These are phyloP conservation scores for Penicillium thymicola DNA, from an alignment of 2,329 filamentous ascomycete species.

Conservation along the genomic window DNA sequence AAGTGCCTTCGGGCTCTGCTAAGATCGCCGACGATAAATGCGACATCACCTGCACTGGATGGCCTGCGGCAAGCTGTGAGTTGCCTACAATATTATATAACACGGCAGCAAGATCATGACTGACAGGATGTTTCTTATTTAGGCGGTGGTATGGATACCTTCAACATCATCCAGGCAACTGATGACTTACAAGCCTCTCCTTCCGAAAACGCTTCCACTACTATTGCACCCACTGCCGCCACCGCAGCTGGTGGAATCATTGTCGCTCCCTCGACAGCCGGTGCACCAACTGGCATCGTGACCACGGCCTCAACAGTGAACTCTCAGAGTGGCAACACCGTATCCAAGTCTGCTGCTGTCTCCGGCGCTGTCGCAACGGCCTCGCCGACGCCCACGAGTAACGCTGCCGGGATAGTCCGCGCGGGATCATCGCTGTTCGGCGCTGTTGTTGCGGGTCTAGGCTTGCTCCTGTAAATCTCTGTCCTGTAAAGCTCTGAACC, in stretches of 20 bases:
- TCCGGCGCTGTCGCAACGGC: conserved; percentile 3
- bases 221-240: conserved; percentile 5
- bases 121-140: not conserved
- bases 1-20: conserved; percentile 12
- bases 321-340: conserved; percentile 7
- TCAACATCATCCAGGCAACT: conserved; percentile 15
- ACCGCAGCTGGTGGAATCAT: conserved; percentile 22
- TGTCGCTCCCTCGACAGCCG: conserved; percentile 17
- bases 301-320: conserved; percentile 17
- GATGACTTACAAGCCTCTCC: conserved; percentile 1
- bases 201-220: not conserved
- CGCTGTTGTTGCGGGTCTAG: conserved; percentile 16
- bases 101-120: not conserved
- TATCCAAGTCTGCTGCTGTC: conserved; percentile 4
- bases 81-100: not conserved
- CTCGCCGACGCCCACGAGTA: conserved; percentile 14
- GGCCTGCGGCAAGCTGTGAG: conserved; percentile 21
- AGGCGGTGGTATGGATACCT: conserved; percentile 22
- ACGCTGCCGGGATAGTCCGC: conserved; percentile 18
- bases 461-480: conserved; percentile 16
- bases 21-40: conserved; percentile 23
- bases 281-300: conserved; percentile 17
- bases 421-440: conserved; percentile 20
- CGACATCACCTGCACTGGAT: conserved; percentile 21
- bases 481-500: conserved; percentile 9